Conservation (phyloP, 2,329 filamentous ascomycete genomes). For the Bertia moriformis region DNA sequence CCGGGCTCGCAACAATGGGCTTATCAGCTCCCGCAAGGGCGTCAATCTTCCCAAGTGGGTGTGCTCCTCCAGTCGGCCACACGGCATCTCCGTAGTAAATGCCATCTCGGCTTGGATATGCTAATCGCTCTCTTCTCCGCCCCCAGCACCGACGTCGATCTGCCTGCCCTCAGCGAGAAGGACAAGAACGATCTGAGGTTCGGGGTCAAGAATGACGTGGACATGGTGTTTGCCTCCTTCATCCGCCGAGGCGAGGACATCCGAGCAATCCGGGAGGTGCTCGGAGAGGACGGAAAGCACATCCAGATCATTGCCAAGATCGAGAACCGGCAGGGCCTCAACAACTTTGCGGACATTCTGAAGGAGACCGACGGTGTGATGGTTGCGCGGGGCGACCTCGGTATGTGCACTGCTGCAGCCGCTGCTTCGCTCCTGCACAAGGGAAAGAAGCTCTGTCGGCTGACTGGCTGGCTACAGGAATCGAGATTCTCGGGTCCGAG, state of each 20-base stretch:
- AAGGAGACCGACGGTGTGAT: slow-evolving; percentile 96
- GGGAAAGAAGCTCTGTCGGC: no score
- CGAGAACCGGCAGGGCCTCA: slow-evolving; percentile 98
- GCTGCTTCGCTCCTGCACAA: no score
- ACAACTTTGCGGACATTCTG: slow-evolving; percentile 98
- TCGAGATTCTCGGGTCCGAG: slow-evolving; percentile 95
- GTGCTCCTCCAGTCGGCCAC: no score
- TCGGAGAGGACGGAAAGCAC: slow-evolving; percentile 81
- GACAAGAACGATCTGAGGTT: slow-evolving; percentile 88
- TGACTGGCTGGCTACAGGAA: no score
- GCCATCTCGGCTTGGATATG: no score
- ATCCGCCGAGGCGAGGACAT: slow-evolving; percentile 93
- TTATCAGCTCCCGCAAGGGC: slow-evolving; percentile 97
- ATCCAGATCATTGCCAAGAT: slow-evolving; percentile 99
- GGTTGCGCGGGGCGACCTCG: slow-evolving; percentile 95
- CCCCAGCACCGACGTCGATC: slow-evolving; percentile 96
- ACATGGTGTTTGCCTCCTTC: slow-evolving; percentile 98
- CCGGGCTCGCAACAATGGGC: slow-evolving; percentile 88
- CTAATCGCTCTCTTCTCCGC: no score
- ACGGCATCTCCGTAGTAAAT: no score
- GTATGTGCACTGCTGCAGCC: no score
- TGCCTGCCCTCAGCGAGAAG: slow-evolving; percentile 94
- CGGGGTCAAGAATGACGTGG: slow-evolving; percentile 94
- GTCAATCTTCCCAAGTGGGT: no score
- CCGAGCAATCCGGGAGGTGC: slow-evolving; percentile 74